Percentiles rank a stretch among this genome's conserved stretches.
Conservation (phyloP, 768 basidiomycete species). For the Leucosporidium yakuticum region DNA sequence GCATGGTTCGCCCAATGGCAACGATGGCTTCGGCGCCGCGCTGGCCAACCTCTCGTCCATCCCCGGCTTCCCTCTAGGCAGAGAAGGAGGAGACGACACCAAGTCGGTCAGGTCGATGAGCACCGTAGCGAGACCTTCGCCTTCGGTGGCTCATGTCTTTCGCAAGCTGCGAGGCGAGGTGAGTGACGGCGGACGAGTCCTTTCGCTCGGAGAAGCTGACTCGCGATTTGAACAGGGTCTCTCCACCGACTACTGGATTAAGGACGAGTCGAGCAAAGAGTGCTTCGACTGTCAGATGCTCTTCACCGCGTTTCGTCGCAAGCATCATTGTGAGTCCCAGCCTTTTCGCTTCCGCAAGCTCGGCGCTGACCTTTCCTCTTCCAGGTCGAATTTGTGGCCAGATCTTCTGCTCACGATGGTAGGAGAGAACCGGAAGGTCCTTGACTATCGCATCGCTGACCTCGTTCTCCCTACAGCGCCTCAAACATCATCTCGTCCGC, state of each 20-base stretch:
- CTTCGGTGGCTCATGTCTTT: constrained; percentile 8
- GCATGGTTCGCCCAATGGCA: constrained; percentile 5
- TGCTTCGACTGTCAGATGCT: constrained; percentile 35
- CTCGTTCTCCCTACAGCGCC: constrained; percentile 46
- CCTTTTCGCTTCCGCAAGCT: neutral
- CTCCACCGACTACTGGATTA: constrained; percentile 97
- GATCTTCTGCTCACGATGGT: constrained; percentile 91
- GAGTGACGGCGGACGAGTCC: neutral
- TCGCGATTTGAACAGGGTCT: constrained; percentile 49
- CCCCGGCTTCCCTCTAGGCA: constrained; percentile 16
- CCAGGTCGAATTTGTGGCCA: constrained; percentile 56
- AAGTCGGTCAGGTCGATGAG: constrained; percentile 9
- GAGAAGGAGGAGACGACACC: constrained; percentile 12
- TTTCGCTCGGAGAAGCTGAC: neutral
- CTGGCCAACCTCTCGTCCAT: constrained; percentile 13
- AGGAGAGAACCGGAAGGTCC: neutral
- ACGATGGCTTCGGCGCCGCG: constrained; percentile 10
- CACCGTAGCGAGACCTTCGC: neutral
- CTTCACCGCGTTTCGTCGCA: constrained; percentile 32
- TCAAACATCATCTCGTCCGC: constrained; percentile 92
- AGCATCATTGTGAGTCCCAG: constrained; percentile 34
- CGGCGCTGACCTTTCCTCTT: neutral
- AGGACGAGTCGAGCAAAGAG: constrained; percentile 89
- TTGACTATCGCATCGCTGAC: neutral
- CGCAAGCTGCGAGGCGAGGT: constrained; percentile 21